phyloP scores from a whole-genome alignment of 768 basidiomycete species.

The Tremella mesenterica region DNA sequence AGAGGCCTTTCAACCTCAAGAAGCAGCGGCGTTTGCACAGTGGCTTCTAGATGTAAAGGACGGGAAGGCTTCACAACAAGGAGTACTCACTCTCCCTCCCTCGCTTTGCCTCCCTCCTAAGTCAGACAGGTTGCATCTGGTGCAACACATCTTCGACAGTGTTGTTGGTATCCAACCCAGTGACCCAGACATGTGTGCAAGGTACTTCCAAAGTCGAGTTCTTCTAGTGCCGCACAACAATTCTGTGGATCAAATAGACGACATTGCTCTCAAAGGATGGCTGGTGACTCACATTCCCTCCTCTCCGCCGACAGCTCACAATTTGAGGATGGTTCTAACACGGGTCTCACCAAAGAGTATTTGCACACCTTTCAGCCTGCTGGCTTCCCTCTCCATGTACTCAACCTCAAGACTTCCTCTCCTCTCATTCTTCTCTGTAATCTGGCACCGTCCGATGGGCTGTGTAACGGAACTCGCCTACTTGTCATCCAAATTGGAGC shows the following conservation, averaged over 20 bases:
- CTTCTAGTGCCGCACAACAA: neutral
- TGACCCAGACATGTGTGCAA: neutral
- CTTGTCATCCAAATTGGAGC: slow-evolving; percentile 42
- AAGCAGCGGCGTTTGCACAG: neutral
- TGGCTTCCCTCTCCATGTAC: slow-evolving; percentile 45
- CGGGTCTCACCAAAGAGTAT: neutral
- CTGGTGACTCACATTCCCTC: neutral
- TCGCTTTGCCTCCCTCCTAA: neutral
- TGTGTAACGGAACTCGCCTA: slow-evolving; percentile 47
- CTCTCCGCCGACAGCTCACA: neutral
- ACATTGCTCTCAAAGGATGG: neutral
- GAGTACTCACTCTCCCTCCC: neutral
- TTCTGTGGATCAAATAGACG: neutral
- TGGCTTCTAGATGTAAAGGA: neutral
- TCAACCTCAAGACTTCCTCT: slow-evolving; percentile 31
- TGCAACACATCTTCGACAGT: neutral
- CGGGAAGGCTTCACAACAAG: neutral
- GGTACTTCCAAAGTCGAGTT: neutral
- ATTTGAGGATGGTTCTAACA: neutral
- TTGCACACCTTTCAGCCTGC: neutral
- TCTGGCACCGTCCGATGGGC: slow-evolving; percentile 43
- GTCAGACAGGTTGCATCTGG: too few species aligned
- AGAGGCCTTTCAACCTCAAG: slow-evolving; percentile 18
- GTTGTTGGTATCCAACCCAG: neutral
- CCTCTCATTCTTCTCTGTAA: slow-evolving; percentile 50